phyloP scores from a whole-genome alignment of 176 grass and related monocot genomes.

The Bolboschoenus planiculmis region DNA sequence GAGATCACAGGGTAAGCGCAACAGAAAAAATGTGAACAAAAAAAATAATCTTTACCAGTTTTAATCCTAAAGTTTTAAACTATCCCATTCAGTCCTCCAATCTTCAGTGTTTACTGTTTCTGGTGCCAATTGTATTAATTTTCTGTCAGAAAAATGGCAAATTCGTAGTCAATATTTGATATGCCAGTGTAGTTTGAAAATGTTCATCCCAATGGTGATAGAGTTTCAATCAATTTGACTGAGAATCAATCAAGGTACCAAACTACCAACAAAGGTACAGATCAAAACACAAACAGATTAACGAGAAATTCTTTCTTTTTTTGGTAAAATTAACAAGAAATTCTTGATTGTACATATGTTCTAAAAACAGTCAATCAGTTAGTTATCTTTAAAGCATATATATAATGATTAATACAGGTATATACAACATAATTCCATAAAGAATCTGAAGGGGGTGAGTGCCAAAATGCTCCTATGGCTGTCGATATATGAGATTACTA shows the following conservation, averaged over 20 bases:
- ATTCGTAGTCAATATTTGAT: not conserved
- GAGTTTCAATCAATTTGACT: not conserved
- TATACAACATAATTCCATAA: constrained; percentile 33
- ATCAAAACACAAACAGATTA: not conserved
- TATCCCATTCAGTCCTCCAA: not conserved
- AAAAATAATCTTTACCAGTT: no score
- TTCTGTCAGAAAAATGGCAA: not conserved
- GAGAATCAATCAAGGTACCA: not conserved
- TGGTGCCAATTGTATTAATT: not conserved
- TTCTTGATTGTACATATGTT: not conserved
- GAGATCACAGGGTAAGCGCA: constrained; percentile 49
- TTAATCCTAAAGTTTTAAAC: not conserved
- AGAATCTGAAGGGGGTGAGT: constrained; percentile 76
- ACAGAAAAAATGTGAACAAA: not conserved
- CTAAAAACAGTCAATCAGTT: not conserved
- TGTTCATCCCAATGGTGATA: not conserved
- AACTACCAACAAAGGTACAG: not conserved
- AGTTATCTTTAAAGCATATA: not conserved
- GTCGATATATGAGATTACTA: constrained; percentile 55
- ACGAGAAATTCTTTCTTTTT: not conserved
- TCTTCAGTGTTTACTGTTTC: not conserved
- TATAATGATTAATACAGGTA: not conserved
- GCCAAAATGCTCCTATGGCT: constrained; percentile 82
- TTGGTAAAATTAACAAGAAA: not conserved
- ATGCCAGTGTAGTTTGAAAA: not conserved